Evolutionary conservation across 495 filamentous ascomycete species (phyloP).

Genomic region (Hypoxylon fragiforme): DNA sequence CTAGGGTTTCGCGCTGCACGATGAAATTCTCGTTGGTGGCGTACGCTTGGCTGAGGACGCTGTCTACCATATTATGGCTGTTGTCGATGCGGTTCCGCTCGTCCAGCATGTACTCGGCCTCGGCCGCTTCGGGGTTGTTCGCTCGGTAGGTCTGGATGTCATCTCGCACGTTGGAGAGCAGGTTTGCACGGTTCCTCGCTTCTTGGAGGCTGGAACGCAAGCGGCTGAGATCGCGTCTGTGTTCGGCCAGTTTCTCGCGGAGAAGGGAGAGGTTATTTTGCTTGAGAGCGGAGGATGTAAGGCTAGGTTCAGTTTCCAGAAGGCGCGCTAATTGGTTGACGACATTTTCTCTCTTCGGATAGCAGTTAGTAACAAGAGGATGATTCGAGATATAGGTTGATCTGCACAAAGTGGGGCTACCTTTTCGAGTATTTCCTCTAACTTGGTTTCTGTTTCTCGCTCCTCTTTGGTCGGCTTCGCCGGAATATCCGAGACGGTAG

Average conservation of each 20-base stretch:
- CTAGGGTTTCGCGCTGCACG: constrained; percentile 80
- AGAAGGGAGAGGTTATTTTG: constrained; percentile 92
- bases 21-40: constrained; percentile 92
- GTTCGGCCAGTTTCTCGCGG: constrained; percentile 84
- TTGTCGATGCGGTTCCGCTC: constrained; percentile 84
- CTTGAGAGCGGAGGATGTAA: constrained; percentile 87
- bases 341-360: constrained; percentile 72
- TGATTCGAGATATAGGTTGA: not conserved
- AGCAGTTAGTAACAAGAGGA: constrained; percentile 1
- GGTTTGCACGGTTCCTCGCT: constrained; percentile 81
- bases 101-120: constrained; percentile 96
- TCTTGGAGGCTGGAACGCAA: constrained; percentile 68
- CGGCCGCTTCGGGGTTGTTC: constrained; percentile 75
- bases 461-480: constrained; percentile 86
- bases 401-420: constrained; percentile 42
- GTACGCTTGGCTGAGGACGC: constrained; percentile 93
- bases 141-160: constrained; percentile 89
- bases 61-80: constrained; percentile 84
- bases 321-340: constrained; percentile 83
- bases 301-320: constrained; percentile 89
- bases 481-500: constrained; percentile 77
- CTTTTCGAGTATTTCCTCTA: constrained; percentile 83
- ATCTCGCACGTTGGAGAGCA: constrained; percentile 86
- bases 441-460: constrained; percentile 70
- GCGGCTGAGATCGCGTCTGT: constrained; percentile 78